Base-by-base conservation (phyloP, 768 basidiomycete species). In the Phylloporus scabripes region DNA sequence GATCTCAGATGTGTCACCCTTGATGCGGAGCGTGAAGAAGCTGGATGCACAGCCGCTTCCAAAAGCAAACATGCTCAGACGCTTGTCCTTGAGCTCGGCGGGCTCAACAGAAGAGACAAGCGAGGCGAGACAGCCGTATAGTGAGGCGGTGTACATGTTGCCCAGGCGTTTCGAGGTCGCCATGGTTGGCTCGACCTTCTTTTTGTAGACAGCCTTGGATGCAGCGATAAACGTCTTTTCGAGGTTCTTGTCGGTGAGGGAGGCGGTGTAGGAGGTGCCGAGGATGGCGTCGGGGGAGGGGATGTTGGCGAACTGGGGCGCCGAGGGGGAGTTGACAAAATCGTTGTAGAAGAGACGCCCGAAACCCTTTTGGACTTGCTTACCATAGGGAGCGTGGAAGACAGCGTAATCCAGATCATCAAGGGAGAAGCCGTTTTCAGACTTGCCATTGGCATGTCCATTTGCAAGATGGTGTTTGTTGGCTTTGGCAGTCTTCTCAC, bases 301-400 rank as follows among this genome's bases (percentile, higher is more conserved):
- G 51, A 92, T 68, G 62, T 79, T 77, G 53, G 82, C 81, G 61
- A 86, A 92, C 46, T 76, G 77, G 33, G 90, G 72, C 32, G 77
- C 74, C 7, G 75, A 70, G 28, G 96, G 90, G 65, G 82, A 77
- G 53, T 82, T 70, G 60, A 93, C 73, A 77, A 94, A 99, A 74
- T 99, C 96, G 69, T 93, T 89, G 75, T 80, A 93, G 62, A 85
- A 74, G 65, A 98, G 74, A 49, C 96, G 89, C 32, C 90, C 95
- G 66, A 95, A 86, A 38, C 91, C 93, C 73, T 97, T 99, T 69
- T 96, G 88, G 46, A 96, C 94, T 66, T 96, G 89, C 74, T 99
- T 99, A 74, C 96, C 95, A 70, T 97, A 99, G 0, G 96, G 96
- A 51, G 85, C 87, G 77, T 99, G 96, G 83, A 98, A 94, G 60